These are phyloP conservation scores for Endotrypanum monterogeii DNA, from an alignment of 208 protist species.

Conservation along the genomic window DNA sequence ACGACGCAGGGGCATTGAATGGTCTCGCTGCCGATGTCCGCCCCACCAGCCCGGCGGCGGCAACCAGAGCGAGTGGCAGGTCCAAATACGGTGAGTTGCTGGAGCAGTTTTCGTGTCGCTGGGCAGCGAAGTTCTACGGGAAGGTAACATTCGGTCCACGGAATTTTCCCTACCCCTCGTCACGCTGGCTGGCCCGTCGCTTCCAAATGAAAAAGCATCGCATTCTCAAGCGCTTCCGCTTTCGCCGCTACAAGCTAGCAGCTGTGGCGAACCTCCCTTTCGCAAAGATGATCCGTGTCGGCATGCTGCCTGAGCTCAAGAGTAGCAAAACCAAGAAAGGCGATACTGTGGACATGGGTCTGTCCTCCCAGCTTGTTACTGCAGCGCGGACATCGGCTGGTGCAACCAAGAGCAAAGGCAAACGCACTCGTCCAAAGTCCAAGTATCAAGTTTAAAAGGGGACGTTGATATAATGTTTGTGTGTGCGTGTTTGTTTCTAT, in stretches of 20 bases:
- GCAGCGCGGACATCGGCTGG: slow-evolving; percentile 42
- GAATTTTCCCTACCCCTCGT: slow-evolving; percentile 88
- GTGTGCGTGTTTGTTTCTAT: slow-evolving; percentile 12
- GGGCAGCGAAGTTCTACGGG: slow-evolving; percentile 88
- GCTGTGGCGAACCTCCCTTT: slow-evolving; percentile 90
- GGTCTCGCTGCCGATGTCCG: background rate
- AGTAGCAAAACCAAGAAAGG: slow-evolving; percentile 89
- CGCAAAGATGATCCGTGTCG: slow-evolving; percentile 91
- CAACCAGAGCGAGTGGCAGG: background rate
- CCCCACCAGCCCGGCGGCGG: background rate
- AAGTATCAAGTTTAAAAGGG: slow-evolving; percentile 89
- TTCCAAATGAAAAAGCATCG: slow-evolving; percentile 93
- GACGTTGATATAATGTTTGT: background rate
- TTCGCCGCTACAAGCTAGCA: slow-evolving; percentile 89
- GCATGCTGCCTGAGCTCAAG: slow-evolving; percentile 92
- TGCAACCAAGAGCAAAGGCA: slow-evolving; percentile 56
- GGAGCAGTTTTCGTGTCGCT: slow-evolving; percentile 63
- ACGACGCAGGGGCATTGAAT: slow-evolving; percentile 1
- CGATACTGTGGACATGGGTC: slow-evolving; percentile 64
- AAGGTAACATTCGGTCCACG: slow-evolving; percentile 83
- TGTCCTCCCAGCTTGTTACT: slow-evolving; percentile 72
- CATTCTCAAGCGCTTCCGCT: slow-evolving; percentile 89
- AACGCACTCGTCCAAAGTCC: slow-evolving; percentile 77
- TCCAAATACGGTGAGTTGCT: slow-evolving; percentile 50
- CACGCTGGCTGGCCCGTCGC: slow-evolving; percentile 82